Conservation (phyloP, 345 rosid genomes). For the Salix dunnii region DNA sequence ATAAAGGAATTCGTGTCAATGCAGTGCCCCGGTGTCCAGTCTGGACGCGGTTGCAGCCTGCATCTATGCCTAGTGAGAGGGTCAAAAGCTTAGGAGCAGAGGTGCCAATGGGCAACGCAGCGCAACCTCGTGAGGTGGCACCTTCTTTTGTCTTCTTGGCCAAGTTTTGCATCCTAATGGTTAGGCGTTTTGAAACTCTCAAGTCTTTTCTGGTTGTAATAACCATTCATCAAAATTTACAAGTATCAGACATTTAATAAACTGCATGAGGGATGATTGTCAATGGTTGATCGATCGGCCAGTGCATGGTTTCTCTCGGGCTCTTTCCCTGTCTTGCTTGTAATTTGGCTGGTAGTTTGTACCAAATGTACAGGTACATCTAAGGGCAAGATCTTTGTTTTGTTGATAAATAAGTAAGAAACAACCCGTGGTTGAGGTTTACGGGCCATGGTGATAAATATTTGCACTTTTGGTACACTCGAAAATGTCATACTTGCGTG, state of each 20-base stretch:
- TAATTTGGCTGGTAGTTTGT: background rate
- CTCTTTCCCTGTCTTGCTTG: background rate
- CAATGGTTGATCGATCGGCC: background rate
- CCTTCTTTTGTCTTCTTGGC: conserved; percentile 1
- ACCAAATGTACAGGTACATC: background rate
- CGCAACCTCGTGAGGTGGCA: background rate
- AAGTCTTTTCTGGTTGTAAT: background rate
- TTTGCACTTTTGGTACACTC: background rate
- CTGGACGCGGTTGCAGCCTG: conserved; percentile 9
- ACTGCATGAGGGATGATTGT: background rate
- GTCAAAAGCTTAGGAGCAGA: background rate
- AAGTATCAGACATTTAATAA: background rate
- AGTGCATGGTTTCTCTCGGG: background rate
- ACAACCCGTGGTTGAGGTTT: background rate
- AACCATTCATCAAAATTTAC: background rate
- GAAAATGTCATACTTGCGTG: background rate
- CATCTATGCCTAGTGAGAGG: conserved; percentile 3
- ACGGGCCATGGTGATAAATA: background rate
- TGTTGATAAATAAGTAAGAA: background rate
- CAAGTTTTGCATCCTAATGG: conserved; percentile 3
- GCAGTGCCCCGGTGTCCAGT: conserved; percentile 4
- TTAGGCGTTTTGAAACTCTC: background rate
- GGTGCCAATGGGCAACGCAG: background rate
- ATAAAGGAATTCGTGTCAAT: background rate
- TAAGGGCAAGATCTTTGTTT: background rate